Evolutionary conservation across 2,329 filamentous ascomycete genomes (phyloP), one percentile per base, ranked within the genome.

Genomic region (Exophiala calicioides): DNA sequence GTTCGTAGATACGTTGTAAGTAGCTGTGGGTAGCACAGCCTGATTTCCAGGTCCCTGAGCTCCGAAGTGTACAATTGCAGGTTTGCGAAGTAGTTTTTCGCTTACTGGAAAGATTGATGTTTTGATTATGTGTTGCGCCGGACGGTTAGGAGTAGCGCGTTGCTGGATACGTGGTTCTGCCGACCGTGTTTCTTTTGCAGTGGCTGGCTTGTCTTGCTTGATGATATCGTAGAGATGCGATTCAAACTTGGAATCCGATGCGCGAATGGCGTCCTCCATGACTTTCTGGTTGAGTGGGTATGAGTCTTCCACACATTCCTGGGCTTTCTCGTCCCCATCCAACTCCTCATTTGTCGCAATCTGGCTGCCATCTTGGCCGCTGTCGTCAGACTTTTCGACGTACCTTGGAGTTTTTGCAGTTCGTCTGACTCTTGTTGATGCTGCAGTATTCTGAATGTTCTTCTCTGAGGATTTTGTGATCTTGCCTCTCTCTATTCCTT

Each of bases 11-110:
- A n/a, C 16, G 10, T 44, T 23, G 5, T 6, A 24, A 12, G 15
- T 4, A 23, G 20, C n/a, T 15, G 27, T 35, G 15, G 10, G 19
- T 13, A 19, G 44, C 12, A 38, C 27, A 26, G 51, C 48, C 35
- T 55, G 52, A 38, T 55, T 52, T 2, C 18, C 38, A 20, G 52
- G 52, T 5, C 45, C 52, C 19, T 40, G 35, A 29, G 48, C 37
- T 7, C 42, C 44, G 26, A 55, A 49, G 23, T 50, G 44, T 4
- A 55, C 34, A 21, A 55, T 52, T 19, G 29, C 24, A 13, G 42
- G 39, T 32, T 51, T 55, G 3, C 48, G 39, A 13, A 50, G 12
- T 16, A 38, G 24, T 15, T 44, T 49, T 20, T 49, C 43, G 19
- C 35, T 47, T n/a, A 45, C 51, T 12, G 51, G 39, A 24, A 47